Conservation (phyloP, 306 rosid species). For the Amphicarpaea edgeworthii region DNA sequence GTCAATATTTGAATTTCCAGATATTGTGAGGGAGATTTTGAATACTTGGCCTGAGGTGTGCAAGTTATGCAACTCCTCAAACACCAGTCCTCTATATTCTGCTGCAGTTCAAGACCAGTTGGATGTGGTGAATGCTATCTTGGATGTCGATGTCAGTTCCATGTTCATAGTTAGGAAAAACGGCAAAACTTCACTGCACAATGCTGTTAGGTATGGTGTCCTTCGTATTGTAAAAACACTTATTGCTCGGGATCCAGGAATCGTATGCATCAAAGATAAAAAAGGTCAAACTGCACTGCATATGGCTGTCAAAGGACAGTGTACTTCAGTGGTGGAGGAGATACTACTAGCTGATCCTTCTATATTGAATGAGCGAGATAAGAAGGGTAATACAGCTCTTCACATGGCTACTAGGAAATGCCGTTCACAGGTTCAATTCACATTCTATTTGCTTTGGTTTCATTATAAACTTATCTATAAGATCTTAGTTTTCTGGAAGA, state of each 20-base stretch:
- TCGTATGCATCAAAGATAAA: slow-evolving; percentile 84
- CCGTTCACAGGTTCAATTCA: slow-evolving; percentile 77
- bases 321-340: slow-evolving; percentile 74
- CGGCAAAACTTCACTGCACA: slow-evolving; percentile 91
- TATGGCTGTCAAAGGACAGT: slow-evolving; percentile 95
- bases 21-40: slow-evolving; percentile 77
- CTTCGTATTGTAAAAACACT: slow-evolving; percentile 67
- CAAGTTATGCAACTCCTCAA: slow-evolving; percentile 67
- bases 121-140: slow-evolving; percentile 83
- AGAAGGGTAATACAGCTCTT: slow-evolving; percentile 90
- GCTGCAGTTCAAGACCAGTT: slow-evolving; percentile 84
- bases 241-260: slow-evolving; percentile 68
- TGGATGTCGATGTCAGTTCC: slow-evolving; percentile 75
- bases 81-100: slow-evolving; percentile 90
- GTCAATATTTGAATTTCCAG: slow-evolving; percentile 57
- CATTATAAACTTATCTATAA: not conserved
- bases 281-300: slow-evolving; percentile 96
- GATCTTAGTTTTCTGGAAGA: slow-evolving; percentile 22
- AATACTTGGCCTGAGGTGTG: slow-evolving; percentile 83
- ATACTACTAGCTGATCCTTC: slow-evolving; percentile 64
- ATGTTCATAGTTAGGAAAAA: slow-evolving; percentile 82
- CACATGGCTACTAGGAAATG: slow-evolving; percentile 94
- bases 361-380: slow-evolving; percentile 84
- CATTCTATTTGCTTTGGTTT: slow-evolving; percentile 16
- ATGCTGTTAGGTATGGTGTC: slow-evolving; percentile 79